Percentiles rank a stretch among this genome's conserved stretches.
These are phyloP conservation scores for Pyronema omphalodes DNA, from an alignment of 495 filamentous ascomycete genomes.

Conservation along the genomic window DNA sequence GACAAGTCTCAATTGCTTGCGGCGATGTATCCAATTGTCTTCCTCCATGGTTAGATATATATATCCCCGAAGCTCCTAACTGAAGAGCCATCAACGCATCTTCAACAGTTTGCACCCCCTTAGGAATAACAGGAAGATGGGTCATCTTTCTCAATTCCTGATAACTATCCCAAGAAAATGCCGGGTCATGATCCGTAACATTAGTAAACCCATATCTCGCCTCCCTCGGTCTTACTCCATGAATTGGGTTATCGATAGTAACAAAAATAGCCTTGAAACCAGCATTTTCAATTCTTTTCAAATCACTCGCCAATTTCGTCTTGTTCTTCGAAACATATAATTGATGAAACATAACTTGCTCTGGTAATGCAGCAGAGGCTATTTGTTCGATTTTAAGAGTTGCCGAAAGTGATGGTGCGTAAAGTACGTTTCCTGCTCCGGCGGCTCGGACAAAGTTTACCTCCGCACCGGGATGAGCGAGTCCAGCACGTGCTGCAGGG, in stretches of 20 bases:
- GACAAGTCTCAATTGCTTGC: constrained; percentile 24
- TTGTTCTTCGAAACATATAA: constrained; percentile 27
- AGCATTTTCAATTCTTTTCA: constrained; percentile 22
- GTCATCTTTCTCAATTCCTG: constrained; percentile 25
- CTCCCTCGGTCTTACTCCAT: constrained; percentile 27
- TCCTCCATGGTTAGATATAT: constrained; percentile 30
- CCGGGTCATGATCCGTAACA: neutral
- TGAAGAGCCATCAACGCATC: constrained; percentile 27
- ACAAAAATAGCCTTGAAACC: constrained; percentile 28
- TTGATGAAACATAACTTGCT: constrained; percentile 24
- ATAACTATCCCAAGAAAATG: constrained; percentile 29
- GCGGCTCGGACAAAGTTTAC: constrained; percentile 26
- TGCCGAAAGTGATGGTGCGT: constrained; percentile 16
- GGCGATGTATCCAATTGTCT: constrained; percentile 28
- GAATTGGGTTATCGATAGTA: constrained; percentile 27
- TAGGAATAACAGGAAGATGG: constrained; percentile 26
- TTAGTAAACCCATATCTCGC: constrained; percentile 23
- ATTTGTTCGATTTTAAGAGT: constrained; percentile 27
- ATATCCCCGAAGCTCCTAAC: constrained; percentile 16
- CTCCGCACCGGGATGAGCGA: constrained; percentile 26
- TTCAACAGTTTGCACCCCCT: constrained; percentile 30
- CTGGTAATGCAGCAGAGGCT: constrained; percentile 18
- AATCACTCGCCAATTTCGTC: constrained; percentile 21
- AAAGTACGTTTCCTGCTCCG: constrained; percentile 25
- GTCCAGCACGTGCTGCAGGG: constrained; percentile 25